These are phyloP conservation scores for Petunia secreta DNA, from an alignment of 257 asterid species.

Conservation along the genomic window DNA sequence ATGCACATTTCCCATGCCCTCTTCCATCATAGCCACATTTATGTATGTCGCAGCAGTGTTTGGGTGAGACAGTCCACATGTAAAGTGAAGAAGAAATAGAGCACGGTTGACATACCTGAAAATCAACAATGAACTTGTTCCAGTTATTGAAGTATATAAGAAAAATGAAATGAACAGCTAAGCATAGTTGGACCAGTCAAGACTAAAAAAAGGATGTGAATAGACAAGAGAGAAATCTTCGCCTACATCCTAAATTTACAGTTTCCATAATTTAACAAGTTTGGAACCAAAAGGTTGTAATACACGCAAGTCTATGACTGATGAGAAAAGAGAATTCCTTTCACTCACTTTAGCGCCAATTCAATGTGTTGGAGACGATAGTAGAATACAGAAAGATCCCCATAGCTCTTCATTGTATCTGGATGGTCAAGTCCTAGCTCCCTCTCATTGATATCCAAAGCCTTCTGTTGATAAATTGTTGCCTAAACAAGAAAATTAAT, in stretches of 20 bases:
- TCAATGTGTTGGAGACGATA: slow-evolving; percentile 99
- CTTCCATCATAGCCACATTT: slow-evolving; percentile 99
- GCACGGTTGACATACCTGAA: slow-evolving; percentile 99
- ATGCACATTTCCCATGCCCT: slow-evolving; percentile 99
- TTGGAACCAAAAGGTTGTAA: slow-evolving; percentile 11
- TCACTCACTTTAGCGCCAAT: slow-evolving; percentile 91
- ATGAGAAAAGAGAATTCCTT: slow-evolving; percentile 29
- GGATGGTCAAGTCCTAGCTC: slow-evolving; percentile 99
- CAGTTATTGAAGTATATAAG: slow-evolving; percentile 12
- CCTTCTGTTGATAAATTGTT: slow-evolving; percentile 95
- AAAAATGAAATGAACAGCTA: slow-evolving; percentile 12
- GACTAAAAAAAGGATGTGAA: slow-evolving; percentile 1
- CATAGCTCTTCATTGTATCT: slow-evolving; percentile 99
- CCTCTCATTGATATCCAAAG: slow-evolving; percentile 96
- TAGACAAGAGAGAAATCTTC: not conserved
- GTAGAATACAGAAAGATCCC: slow-evolving; percentile 96
- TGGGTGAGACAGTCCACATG: slow-evolving; percentile 98
- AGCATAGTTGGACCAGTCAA: slow-evolving; percentile 19
- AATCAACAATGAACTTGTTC: slow-evolving; percentile 19
- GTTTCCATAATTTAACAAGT: not conserved
- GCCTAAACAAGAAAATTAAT: slow-evolving; percentile 59
- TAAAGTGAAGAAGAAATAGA: slow-evolving; percentile 89
- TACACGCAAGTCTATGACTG: not conserved
- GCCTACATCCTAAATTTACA: slow-evolving; percentile 13
- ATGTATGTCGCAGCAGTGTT: slow-evolving; percentile 99